phyloP scores from a whole-genome alignment of 2,329 filamentous ascomycete species.

The Neurospora crassa region DNA sequence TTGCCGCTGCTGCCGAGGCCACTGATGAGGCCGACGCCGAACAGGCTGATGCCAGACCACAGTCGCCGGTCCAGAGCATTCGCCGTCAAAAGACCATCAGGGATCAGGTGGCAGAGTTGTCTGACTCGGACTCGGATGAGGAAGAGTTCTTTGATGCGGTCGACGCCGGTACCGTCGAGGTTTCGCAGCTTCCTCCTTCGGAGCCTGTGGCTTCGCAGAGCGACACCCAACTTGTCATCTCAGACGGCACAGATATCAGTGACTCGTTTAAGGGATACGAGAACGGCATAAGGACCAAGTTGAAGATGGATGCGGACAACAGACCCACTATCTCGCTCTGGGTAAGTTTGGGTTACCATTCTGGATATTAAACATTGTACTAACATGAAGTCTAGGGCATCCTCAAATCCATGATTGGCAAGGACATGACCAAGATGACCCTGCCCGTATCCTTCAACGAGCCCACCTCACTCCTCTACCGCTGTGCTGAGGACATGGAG shows the following conservation, averaged over 20 bases:
- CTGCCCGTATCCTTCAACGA: conserved; percentile 98
- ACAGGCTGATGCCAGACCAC: conserved; percentile 22
- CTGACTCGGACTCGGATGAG: conserved; percentile 72
- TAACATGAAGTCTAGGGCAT: conserved; percentile 56
- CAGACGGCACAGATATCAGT: conserved; percentile 53
- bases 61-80: conserved; percentile 33
- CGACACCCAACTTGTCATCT: conserved; percentile 37
- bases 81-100: conserved; percentile 55
- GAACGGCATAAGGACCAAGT: conserved; percentile 65
- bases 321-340: conserved; percentile 90
- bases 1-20: conserved; percentile 27
- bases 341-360: conserved; percentile 46
- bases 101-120: conserved; percentile 62
- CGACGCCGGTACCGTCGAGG: conserved; percentile 82
- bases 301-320: conserved; percentile 88
- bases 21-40: conserved; percentile 22
- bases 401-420: conserved; percentile 98
- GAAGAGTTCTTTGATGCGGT: conserved; percentile 98
- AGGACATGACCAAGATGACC: conserved; percentile 99
- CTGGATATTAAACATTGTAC: conserved; percentile 1
- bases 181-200: conserved; percentile 54
- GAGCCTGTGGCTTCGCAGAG: conserved; percentile 30
- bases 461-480: conserved; percentile 87
- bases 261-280: conserved; percentile 85
- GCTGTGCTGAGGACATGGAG: conserved; percentile 96